Percentiles rank a stretch among this genome's conserved stretches.
Conservation (phyloP, 1,284 basidiomycete genomes). For the Peniophora sp. region DNA sequence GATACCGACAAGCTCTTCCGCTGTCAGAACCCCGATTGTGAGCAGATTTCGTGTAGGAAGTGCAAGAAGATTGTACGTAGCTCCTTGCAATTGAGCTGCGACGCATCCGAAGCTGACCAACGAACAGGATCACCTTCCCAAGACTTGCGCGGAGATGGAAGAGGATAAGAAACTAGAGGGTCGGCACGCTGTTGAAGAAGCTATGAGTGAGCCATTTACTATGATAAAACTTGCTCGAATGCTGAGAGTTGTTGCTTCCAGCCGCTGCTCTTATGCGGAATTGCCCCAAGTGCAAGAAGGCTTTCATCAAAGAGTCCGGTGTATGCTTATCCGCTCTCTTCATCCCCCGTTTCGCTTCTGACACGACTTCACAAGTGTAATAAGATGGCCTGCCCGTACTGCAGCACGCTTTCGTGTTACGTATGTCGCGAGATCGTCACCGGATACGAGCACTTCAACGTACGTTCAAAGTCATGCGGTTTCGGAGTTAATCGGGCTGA, state of each 20-base stretch:
- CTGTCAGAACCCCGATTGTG: constrained; percentile 70
- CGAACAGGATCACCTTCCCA: constrained; percentile 74
- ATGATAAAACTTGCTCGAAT: background rate
- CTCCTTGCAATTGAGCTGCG: background rate
- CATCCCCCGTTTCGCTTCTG: background rate
- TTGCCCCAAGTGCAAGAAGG: constrained; percentile 74
- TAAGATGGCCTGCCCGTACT: constrained; percentile 72
- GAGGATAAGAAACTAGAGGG: constrained; percentile 66
- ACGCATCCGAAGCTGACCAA: background rate
- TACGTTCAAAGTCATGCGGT: background rate
- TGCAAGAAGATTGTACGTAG: constrained; percentile 65
- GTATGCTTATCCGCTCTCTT: constrained; percentile 30
- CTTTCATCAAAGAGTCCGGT: constrained; percentile 68
- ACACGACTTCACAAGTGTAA: constrained; percentile 49
- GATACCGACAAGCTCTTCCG: constrained; percentile 69
- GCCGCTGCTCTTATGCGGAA: constrained; percentile 76
- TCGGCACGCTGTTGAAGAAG: constrained; percentile 77
- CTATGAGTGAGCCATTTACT: constrained; percentile 59
- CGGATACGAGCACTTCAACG: constrained; percentile 74
- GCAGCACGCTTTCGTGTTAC: constrained; percentile 68
- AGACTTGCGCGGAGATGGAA: constrained; percentile 69
- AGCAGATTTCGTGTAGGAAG: constrained; percentile 63
- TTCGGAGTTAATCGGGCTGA: background rate
- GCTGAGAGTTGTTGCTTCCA: constrained; percentile 20
- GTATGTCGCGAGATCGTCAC: constrained; percentile 62